phyloP scores from a whole-genome alignment of 306 rosid genomes.

The Castanopsis chinensis region DNA sequence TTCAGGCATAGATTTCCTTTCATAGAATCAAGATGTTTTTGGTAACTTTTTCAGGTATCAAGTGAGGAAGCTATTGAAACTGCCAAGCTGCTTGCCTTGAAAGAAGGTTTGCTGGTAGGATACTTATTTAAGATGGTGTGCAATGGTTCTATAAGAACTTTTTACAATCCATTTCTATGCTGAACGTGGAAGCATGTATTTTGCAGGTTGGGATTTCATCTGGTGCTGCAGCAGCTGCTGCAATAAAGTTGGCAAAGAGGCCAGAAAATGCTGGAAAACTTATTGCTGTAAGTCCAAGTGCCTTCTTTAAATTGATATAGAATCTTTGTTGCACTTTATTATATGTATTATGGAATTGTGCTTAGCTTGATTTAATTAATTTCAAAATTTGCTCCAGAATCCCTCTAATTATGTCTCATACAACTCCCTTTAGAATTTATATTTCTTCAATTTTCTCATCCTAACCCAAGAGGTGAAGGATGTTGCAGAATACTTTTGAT shows the following conservation, averaged over 20 bases:
- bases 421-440: not conserved
- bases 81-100: constrained; percentile 61
- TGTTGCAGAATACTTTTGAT: too few species aligned
- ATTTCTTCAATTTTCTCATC: not conserved
- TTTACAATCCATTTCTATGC: not conserved
- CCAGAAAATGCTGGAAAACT: constrained; percentile 81
- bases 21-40: constrained; percentile 7
- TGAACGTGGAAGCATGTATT: not conserved
- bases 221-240: constrained; percentile 87
- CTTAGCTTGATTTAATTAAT: not conserved
- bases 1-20: not conserved
- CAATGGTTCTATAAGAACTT: not conserved
- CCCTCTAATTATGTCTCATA: not conserved
- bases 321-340: not conserved
- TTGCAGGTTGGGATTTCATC: constrained; percentile 84
- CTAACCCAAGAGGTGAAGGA: not conserved
- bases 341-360: not conserved
- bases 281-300: constrained; percentile 50
- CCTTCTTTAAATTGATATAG: constrained; percentile 2
- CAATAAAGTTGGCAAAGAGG: constrained; percentile 66
- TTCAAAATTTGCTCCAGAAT: not conserved
- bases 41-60: constrained; percentile 40
- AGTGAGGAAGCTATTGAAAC: constrained; percentile 75
- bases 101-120: constrained; percentile 81
- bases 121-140: not conserved